Evolutionary conservation across 768 basidiomycete species (phyloP).

Genomic region (Lepiota brunneoincarnata): DNA sequence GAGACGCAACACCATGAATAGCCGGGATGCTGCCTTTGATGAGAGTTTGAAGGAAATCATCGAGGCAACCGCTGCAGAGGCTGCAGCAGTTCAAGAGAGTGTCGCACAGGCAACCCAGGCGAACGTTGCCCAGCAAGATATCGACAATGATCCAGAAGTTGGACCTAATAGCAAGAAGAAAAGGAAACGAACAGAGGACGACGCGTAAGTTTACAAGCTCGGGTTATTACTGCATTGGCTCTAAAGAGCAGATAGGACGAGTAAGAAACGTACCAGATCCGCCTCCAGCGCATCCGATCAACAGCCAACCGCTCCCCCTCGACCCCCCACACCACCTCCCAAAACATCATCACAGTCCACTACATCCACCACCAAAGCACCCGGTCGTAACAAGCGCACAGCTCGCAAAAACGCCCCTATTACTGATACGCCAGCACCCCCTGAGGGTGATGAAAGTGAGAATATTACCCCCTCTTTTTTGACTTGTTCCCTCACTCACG

Average conservation of each 20-base stretch:
- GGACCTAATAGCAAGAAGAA: conserved; percentile 51
- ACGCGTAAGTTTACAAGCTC: conserved; percentile 46
- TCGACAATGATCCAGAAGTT: conserved; percentile 48
- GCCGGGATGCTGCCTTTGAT: conserved; percentile 91
- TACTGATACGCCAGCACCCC: conserved; percentile 28
- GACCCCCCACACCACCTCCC: conserved; percentile 26
- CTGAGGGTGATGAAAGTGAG: conserved; percentile 68
- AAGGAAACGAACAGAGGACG: conserved; percentile 75
- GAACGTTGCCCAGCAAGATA: conserved; percentile 32
- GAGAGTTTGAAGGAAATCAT: conserved; percentile 80
- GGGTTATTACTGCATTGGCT: conserved; percentile 2
- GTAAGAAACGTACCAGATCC: conserved; percentile 76
- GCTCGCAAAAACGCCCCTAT: conserved; percentile 35
- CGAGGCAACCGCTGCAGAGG: conserved; percentile 71
- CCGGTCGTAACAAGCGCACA: conserved; percentile 42
- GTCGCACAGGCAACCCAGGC: conserved; percentile 32
- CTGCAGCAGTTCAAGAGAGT: conserved; percentile 50
- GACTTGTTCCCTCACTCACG: conserved; percentile 3
- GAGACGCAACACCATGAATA: conserved; percentile 96
- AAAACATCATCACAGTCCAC: conserved; percentile 27
- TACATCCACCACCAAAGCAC: conserved; percentile 26
- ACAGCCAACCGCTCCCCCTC: conserved; percentile 34
- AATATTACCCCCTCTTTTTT: conserved; percentile 9
- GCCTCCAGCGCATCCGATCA: conserved; percentile 69
- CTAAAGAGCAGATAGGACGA: conserved; percentile 30